Percentiles rank a stretch among this genome's conserved stretches.
Conservation (phyloP, 2,329 filamentous ascomycete species). For the Aspergillus luchuensis region DNA sequence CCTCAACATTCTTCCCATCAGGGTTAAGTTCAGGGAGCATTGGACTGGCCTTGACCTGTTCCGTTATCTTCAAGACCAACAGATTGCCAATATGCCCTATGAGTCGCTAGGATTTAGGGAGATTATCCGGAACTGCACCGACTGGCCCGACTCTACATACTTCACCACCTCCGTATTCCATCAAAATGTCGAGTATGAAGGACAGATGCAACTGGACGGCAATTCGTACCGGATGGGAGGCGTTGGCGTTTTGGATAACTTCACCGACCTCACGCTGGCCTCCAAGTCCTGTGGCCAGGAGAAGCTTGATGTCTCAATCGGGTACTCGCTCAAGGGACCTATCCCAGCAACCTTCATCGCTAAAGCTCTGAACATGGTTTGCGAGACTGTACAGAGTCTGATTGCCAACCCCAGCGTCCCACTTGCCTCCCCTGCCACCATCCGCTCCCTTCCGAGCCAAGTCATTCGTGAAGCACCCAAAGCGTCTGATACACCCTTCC, state of each 20-base stretch:
- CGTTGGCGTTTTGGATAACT: constrained; percentile 43
- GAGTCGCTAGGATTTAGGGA: constrained; percentile 59
- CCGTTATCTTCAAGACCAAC: constrained; percentile 58
- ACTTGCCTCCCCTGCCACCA: constrained; percentile 37
- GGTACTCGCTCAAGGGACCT: constrained; percentile 41
- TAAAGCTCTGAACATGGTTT: constrained; percentile 44
- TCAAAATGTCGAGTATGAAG: constrained; percentile 41
- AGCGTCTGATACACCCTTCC: constrained; percentile 34
- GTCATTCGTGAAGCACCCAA: constrained; percentile 30
- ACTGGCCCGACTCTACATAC: constrained; percentile 45
- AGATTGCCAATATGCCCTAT: constrained; percentile 58
- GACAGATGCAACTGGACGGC: constrained; percentile 40
- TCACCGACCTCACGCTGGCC: constrained; percentile 44
- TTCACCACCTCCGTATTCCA: constrained; percentile 47
- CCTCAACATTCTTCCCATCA: constrained; percentile 67
- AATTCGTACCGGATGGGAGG: constrained; percentile 43
- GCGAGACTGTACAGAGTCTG: constrained; percentile 40
- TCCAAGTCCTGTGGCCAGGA: constrained; percentile 39
- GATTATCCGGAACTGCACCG: constrained; percentile 50
- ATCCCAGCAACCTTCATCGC: constrained; percentile 37
- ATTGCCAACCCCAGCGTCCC: constrained; percentile 38
- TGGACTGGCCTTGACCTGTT: constrained; percentile 59
- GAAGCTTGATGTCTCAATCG: constrained; percentile 39
- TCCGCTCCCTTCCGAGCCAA: constrained; percentile 36
- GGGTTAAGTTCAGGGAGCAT: constrained; percentile 55